A percentile compares a stretch with the other conserved stretches of the same genome.
phyloP scores from a whole-genome alignment of 2,329 filamentous ascomycete genomes.

The Cladosporium sp. region DNA sequence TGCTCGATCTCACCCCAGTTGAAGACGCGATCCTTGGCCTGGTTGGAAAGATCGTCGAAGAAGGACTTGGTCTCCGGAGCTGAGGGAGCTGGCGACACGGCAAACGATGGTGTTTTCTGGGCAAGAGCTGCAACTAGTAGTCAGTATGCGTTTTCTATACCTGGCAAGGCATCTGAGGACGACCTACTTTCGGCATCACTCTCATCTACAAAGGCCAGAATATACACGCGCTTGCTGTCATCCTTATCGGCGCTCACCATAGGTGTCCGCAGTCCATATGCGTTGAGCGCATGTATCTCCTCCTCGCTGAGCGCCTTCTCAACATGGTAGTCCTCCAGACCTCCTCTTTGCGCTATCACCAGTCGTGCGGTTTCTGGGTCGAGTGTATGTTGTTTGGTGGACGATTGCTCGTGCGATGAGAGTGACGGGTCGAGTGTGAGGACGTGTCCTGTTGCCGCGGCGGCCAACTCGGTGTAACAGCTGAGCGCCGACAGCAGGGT shows the following conservation, averaged over 20 bases:
- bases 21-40: constrained; percentile 18
- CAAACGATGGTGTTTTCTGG: constrained; percentile 17
- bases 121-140: background rate
- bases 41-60: constrained; percentile 27
- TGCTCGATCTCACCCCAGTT: background rate
- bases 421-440: constrained; percentile 34
- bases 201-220: constrained; percentile 26
- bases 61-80: constrained; percentile 22
- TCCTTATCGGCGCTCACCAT: constrained; percentile 35
- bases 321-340: constrained; percentile 46
- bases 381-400: constrained; percentile 27
- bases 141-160: background rate
- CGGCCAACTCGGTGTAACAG: constrained; percentile 27
- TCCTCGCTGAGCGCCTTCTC: constrained; percentile 38
- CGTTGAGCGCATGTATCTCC: constrained; percentile 44
- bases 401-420: constrained; percentile 11
- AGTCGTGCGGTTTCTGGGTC: constrained; percentile 45
- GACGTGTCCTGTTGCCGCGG: constrained; percentile 32
- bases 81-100: constrained; percentile 24
- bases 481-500: constrained; percentile 38
- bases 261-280: constrained; percentile 38
- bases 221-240: constrained; percentile 10
- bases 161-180: background rate
- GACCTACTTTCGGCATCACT: constrained; percentile 14
- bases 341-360: constrained; percentile 48